A percentile compares a stretch with the other conserved stretches of the same genome.
Evolutionary conservation across 176 grass and related monocot genomes (phyloP).

Genomic region (Oryza meridionalis): DNA sequence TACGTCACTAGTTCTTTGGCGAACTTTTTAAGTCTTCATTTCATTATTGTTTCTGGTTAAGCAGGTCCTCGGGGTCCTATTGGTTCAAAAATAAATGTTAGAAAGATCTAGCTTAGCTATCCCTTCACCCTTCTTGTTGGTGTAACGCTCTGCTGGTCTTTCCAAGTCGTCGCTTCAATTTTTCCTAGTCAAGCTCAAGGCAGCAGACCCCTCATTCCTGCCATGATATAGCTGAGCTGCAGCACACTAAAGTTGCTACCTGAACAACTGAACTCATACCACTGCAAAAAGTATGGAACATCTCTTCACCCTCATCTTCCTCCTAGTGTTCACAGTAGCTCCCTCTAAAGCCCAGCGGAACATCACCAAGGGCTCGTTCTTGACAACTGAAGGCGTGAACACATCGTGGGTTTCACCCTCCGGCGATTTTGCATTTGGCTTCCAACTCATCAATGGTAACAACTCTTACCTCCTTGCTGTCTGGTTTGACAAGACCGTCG

Average conservation of each 20-base stretch:
- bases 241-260: neutral
- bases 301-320: neutral
- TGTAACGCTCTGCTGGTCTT: neutral
- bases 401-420: conserved; percentile 17
- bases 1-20: neutral
- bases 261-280: neutral
- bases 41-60: neutral
- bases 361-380: conserved; percentile 7
- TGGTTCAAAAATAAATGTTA: neutral
- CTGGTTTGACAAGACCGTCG: conserved; percentile 35
- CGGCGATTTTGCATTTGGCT: conserved; percentile 50
- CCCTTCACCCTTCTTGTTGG: neutral
- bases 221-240: neutral
- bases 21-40: neutral
- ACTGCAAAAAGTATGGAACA: neutral
- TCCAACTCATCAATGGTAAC: conserved; percentile 13
- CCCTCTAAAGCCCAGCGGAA: neutral
- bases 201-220: neutral
- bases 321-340: neutral
- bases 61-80: neutral
- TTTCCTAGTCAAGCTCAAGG: neutral
- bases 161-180: neutral
- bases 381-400: neutral
- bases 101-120: neutral
- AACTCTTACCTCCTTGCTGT: conserved; percentile 41